Base-by-base conservation (phyloP, 2,329 filamentous ascomycete genomes). In the Epichloe aotearoae region DNA sequence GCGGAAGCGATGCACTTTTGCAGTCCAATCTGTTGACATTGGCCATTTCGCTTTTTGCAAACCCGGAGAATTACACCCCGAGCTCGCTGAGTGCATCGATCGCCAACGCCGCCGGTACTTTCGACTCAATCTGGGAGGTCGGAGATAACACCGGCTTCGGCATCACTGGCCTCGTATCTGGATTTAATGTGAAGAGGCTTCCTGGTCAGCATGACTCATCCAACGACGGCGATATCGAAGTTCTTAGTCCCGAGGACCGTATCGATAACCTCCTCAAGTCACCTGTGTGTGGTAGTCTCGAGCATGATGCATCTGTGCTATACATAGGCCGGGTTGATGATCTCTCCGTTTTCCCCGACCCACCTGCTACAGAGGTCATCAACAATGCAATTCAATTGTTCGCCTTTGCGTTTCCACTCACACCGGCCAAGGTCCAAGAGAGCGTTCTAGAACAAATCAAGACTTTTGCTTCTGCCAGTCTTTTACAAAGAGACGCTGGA, bases 141-240 rank as follows among this genome's bases (percentile, higher is more conserved):
- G 86, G 83, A 8, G 93, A 98, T 64, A 97, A 97, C 62, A 90
- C 84, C 59, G 91, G 90, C 1, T 97, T 95, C 65, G 93, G 94
- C 3, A 84, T 98, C 15, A 95, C 88, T 10, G 88, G 90, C 1
- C 72, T 97, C 20, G 82, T 95, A 1, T 76, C 80, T 20, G 87
- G 88, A 0, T 89, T 93, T 62, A 79, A 84, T 49, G 73, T 89
- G 17, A 81, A 77, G 58, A 79, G 76, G 26, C 74, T 90, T 51
- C 82, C 82, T 14, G 86, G 87, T 30, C 83, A 86, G 60, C 79
- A 84, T 52, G 76, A 80, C 15, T 64, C 68, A 47, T 65, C 70
- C 0, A 61, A 67, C 12, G 72, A 76, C 36, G 66, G 57, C 57
- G 42, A 59, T 64, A 67, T 73, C 47, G 76, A 79, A 43, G 72